These are phyloP conservation scores for Cucurbita argyrosperma DNA, from an alignment of 306 rosid genomes.

Conservation along the genomic window DNA sequence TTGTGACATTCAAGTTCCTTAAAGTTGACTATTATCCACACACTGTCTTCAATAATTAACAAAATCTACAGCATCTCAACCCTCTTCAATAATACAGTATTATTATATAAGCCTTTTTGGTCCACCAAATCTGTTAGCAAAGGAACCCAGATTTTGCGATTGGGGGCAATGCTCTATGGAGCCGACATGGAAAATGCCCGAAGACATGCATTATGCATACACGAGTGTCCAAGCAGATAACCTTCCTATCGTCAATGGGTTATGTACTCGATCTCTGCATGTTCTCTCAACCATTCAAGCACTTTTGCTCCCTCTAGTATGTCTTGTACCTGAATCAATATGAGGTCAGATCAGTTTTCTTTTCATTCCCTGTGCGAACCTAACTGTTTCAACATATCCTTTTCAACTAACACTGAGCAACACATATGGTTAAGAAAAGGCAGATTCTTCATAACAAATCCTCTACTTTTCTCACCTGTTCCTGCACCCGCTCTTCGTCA, in stretches of 20 bases:
- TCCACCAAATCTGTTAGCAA: background rate
- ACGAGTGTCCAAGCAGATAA: background rate
- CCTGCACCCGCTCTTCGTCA: slow-evolving; percentile 72
- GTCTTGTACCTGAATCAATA: slow-evolving; percentile 62
- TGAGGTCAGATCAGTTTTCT: background rate
- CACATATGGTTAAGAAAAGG: background rate
- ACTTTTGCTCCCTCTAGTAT: slow-evolving; percentile 96
- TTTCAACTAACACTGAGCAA: background rate
- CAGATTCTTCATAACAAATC: background rate
- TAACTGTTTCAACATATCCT: background rate
- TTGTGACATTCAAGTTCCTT: background rate
- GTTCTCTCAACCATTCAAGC: slow-evolving; percentile 91
- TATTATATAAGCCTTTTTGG: background rate
- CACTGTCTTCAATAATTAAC: background rate
- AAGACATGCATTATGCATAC: background rate
- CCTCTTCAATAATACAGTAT: background rate
- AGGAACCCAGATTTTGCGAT: background rate
- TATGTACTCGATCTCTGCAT: slow-evolving; percentile 52
- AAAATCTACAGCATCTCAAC: background rate
- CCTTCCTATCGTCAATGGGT: slow-evolving; percentile 21
- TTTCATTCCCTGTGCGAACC: background rate
- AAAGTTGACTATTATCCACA: background rate
- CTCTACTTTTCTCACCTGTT: slow-evolving; percentile 36
- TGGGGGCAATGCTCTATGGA: background rate
- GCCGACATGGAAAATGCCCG: background rate